phyloP scores from a whole-genome alignment of 1,284 basidiomycete species.

The Puccinia triticina region DNA sequence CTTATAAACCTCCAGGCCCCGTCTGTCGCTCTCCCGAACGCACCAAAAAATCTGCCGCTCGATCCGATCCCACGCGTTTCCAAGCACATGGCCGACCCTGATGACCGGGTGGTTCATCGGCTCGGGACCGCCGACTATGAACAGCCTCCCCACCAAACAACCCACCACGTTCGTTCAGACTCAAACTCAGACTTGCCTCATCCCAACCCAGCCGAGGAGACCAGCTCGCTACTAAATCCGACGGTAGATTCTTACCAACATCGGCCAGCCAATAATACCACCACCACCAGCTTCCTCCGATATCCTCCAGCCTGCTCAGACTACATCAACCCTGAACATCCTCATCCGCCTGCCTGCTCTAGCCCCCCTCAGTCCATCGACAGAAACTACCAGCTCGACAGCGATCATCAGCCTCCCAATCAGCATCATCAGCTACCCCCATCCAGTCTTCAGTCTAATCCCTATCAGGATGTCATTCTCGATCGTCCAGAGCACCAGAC shows the following conservation, averaged over 20 bases:
- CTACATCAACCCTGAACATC: background rate
- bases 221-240: background rate
- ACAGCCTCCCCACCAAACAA: background rate
- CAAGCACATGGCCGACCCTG: background rate
- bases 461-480: background rate
- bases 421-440: background rate
- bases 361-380: background rate
- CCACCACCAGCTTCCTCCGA: background rate
- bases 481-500: background rate
- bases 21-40: too few relatives aligned
- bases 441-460: background rate
- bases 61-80: background rate
- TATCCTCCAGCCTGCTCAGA: background rate
- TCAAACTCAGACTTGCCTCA: background rate
- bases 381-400: background rate
- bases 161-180: background rate
- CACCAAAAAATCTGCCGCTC: background rate
- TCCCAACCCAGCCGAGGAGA: constrained; percentile 13
- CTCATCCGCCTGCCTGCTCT: background rate
- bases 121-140: background rate
- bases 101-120: background rate
- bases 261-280: background rate
- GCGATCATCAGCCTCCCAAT: background rate
- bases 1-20: too few relatives aligned
- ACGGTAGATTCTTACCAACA: background rate